These are phyloP conservation scores for Aspergillus hancockii DNA, from an alignment of 495 filamentous ascomycete genomes.

Conservation along the genomic window DNA sequence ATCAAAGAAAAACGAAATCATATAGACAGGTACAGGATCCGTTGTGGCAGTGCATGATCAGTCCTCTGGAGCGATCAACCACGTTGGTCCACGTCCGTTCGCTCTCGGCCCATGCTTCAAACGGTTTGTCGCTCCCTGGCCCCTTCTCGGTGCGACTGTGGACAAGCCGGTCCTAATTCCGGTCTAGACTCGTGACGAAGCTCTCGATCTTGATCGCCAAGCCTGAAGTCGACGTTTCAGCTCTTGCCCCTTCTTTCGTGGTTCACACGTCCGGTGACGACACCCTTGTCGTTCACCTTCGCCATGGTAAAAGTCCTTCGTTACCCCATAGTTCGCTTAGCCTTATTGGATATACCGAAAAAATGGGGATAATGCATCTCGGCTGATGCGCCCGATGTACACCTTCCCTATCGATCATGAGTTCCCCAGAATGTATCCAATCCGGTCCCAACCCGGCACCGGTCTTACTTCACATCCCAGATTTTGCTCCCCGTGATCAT, in stretches of 20 bases:
- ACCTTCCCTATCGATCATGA: conserved; percentile 17
- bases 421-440: conserved; percentile 22
- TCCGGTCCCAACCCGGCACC: not conserved
- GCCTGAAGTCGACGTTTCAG: conserved; percentile 21
- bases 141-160: not conserved
- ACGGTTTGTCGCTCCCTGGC: conserved; percentile 9
- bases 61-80: conserved; percentile 35
- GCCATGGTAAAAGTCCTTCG: conserved; percentile 4
- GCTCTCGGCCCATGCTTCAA: conserved; percentile 21
- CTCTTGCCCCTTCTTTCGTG: conserved; percentile 16
- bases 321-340: conserved; percentile 1
- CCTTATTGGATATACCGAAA: conserved; percentile 21
- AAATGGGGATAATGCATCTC: conserved; percentile 15
- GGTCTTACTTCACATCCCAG: conserved; percentile 6
- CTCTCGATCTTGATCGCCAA: conserved; percentile 16
- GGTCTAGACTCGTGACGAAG: conserved; percentile 23
- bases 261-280: conserved; percentile 15
- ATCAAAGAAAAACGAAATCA: conserved; percentile 9
- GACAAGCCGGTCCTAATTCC: not conserved
- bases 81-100: conserved; percentile 40
- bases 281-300: not conserved
- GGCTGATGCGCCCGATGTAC: conserved; percentile 21
- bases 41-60: conserved; percentile 26
- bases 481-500: conserved; percentile 12
- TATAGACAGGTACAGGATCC: conserved; percentile 11